Evolutionary conservation across 2,329 filamentous ascomycete species (phyloP), one percentile per base, ranked within the genome.

Genomic region (Aureobasidium uvarum): DNA sequence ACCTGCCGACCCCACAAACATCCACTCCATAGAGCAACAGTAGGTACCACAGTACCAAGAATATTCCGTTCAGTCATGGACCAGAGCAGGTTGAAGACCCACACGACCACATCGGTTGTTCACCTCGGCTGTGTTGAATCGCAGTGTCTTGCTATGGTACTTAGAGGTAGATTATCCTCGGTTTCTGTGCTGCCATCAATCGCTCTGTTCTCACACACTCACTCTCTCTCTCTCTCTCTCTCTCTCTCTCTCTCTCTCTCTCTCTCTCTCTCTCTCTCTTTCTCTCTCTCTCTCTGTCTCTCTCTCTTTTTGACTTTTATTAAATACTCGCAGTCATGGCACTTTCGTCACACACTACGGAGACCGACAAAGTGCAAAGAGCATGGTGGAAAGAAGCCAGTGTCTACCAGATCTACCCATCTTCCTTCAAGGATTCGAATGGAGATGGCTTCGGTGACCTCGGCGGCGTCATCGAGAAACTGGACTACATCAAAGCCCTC

Each of bases 391-490:
- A 78, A 69, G 76, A 78, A 69, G 73, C 72, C 8, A 70, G 71
- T 5, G 74, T 78, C 45, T 79, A 79, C 62, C 72, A 79, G 68
- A 75, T 79, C 56, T 80, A 79, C 67, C 78, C 78, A 2, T 74
- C 75, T 7, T 73, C 70, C 31, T 82, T 81, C 70, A 75, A 76
- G 66, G 80, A 82, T 70, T 80, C 81, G 65, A 84, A 85, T 66
- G 80, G 80, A 48, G 83, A 85, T 70, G 84, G 86, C 62, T 78
- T 84, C 69, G 85, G 86, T 11, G 83, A 87, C 69, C 75, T 90
- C n/a, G 81, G 79, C 7, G 87, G 86, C n/a, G 84, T 89, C 64
- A 82, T 83, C 13, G 81, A 81, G 31, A 84, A 86, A 68, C 77
- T 89, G 1, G 81, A 85, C 71, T 87, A 89, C 71, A 78, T 89